A percentile compares a stretch with the other conserved stretches of the same genome.
phyloP scores from a whole-genome alignment of 2,329 filamentous ascomycete species.

The Cryoendolithus antarcticus region DNA sequence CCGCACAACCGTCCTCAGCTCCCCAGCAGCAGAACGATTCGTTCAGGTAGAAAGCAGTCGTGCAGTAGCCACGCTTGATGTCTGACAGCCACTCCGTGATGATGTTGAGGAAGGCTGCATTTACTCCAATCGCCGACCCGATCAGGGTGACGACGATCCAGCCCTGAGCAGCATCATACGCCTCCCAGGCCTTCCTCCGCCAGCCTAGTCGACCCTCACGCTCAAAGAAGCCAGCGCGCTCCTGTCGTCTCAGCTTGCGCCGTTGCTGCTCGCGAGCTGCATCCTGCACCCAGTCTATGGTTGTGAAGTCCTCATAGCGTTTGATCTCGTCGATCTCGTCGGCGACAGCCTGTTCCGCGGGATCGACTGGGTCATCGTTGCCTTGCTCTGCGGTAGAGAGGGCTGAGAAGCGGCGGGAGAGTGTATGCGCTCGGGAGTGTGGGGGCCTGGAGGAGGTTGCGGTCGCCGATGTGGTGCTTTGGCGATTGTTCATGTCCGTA shows the following conservation, averaged over 20 bases:
- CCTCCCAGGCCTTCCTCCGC: conserved; percentile 68
- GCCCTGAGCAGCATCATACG: conserved; percentile 90
- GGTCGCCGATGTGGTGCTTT: conserved; percentile 23
- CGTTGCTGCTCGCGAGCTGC: conserved; percentile 79
- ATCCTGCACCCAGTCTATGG: conserved; percentile 98
- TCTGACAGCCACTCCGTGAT: conserved; percentile 94
- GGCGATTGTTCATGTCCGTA: not conserved
- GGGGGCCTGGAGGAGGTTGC: conserved; percentile 27
- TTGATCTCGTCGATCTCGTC: conserved; percentile 98
- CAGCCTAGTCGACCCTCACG: conserved; percentile 58
- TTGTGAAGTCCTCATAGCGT: conserved; percentile 95
- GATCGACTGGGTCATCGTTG: conserved; percentile 39
- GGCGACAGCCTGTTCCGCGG: conserved; percentile 60
- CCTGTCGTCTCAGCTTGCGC: conserved; percentile 61
- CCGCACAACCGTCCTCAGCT: conserved; percentile 71
- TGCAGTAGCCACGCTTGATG: conserved; percentile 91
- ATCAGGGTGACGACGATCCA: conserved; percentile 97
- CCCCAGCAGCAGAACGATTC: conserved; percentile 98
- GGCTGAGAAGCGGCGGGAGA: conserved; percentile 56
- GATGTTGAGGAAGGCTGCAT: conserved; percentile 87
- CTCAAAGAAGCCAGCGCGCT: conserved; percentile 60
- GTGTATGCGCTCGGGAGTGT: conserved; percentile 28
- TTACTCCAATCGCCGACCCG: conserved; percentile 81
- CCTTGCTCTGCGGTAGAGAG: conserved; percentile 54
- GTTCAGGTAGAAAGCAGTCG: conserved; percentile 91